These are phyloP conservation scores for Xylaria sp. DNA, from an alignment of 2,329 filamentous ascomycete genomes.

Conservation along the genomic window DNA sequence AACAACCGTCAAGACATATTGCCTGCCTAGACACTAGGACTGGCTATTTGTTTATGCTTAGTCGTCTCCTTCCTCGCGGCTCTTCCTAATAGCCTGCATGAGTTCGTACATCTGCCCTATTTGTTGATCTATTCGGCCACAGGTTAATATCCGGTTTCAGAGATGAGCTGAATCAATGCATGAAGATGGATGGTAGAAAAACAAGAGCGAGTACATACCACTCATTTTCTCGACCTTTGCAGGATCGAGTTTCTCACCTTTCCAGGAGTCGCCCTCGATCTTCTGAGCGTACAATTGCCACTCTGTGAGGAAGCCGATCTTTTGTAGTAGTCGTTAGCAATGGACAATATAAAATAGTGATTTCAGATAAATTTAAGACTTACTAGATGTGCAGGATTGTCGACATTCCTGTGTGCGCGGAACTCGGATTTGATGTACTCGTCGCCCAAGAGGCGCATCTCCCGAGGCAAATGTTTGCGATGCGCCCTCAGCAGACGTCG, in stretches of 20 bases:
- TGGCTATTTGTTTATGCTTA: conserved; percentile 31
- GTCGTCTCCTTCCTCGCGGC: conserved; percentile 40
- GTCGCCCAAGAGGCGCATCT: conserved; percentile 86
- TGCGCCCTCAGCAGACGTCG: conserved; percentile 87
- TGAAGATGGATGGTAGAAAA: background rate
- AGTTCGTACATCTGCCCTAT: conserved; percentile 93
- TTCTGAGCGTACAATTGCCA: conserved; percentile 97
- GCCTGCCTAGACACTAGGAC: background rate
- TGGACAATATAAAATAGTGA: background rate
- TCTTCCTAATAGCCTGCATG: conserved; percentile 79
- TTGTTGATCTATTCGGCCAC: conserved; percentile 77
- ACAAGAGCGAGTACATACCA: conserved; percentile 64
- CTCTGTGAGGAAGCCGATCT: conserved; percentile 96
- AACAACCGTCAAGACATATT: conserved; percentile 1
- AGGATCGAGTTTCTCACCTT: conserved; percentile 83
- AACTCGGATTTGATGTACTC: conserved; percentile 96
- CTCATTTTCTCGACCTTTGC: conserved; percentile 93
- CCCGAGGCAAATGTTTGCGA: conserved; percentile 76
- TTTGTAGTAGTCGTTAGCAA: conserved; percentile 15
- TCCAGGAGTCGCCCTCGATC: conserved; percentile 87
- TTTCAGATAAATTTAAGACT: conserved; percentile 41
- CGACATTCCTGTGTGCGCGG: conserved; percentile 80
- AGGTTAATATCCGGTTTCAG: conserved; percentile 19
- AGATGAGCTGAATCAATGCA: background rate
- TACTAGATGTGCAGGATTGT: conserved; percentile 93